Conservation (phyloP, 179 eudicot species). For the Spinacia oleracea region DNA sequence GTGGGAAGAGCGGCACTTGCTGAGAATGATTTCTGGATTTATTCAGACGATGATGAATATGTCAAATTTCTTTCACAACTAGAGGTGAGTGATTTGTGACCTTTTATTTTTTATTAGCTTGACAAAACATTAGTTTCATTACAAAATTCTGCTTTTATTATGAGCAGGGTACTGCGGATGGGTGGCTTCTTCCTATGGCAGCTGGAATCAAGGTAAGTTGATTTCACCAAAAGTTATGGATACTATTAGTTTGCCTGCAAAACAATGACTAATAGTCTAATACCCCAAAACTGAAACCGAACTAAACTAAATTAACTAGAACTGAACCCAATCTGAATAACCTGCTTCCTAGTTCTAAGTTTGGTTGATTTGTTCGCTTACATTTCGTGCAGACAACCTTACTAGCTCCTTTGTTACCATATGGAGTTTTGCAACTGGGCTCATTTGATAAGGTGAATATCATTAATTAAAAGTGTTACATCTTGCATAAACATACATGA, state of each 20-base stretch:
- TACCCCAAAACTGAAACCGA: too few species aligned
- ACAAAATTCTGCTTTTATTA: too few species aligned
- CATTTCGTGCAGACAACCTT: conserved; percentile 64
- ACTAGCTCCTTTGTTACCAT: conserved; percentile 56
- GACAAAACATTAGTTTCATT: too few species aligned
- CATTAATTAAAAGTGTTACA: too few species aligned
- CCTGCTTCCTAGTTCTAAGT: too few species aligned
- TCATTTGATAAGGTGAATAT: conserved; percentile 60
- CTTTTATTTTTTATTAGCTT: neutral
- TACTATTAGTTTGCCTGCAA: too few species aligned
- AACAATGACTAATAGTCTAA: too few species aligned
- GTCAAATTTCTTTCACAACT: conserved; percentile 34
- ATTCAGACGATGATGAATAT: conserved; percentile 37
- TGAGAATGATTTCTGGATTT: conserved; percentile 57
- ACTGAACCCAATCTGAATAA: too few species aligned
- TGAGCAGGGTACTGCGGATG: too few species aligned
- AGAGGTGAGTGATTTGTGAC: conserved; percentile 48
- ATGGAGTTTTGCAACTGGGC: conserved; percentile 86
- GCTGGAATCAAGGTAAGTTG: conserved; percentile 72
- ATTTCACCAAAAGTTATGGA: neutral
- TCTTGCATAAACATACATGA: too few species aligned
- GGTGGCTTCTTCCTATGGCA: conserved; percentile 60
- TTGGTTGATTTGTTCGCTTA: neutral
- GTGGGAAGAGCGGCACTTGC: conserved; percentile 58
- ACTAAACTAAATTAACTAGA: too few species aligned